These are phyloP conservation scores for Kwoniella botswanensis DNA, from an alignment of 768 basidiomycete species.

Conservation along the genomic window DNA sequence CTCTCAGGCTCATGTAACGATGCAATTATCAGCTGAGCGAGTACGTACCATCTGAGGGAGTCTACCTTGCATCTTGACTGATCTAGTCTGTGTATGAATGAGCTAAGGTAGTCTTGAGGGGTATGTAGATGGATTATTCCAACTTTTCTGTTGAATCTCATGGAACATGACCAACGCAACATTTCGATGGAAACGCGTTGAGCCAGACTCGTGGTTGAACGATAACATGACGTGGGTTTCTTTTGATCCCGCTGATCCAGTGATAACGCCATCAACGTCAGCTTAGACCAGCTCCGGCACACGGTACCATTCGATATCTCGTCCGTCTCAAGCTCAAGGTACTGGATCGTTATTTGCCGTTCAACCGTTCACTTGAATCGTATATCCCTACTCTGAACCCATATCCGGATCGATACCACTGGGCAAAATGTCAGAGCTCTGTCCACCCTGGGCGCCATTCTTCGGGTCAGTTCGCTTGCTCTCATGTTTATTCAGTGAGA, in stretches of 20 bases:
- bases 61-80: conserved; percentile 50
- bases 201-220: conserved; percentile 9
- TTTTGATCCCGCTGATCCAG: conserved; percentile 9
- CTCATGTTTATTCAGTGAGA: not conserved
- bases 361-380: not conserved
- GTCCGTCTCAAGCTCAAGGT: not conserved
- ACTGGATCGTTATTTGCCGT: not conserved
- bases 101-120: not conserved
- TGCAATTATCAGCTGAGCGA: not conserved
- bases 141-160: conserved; percentile 14
- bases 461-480: conserved; percentile 66
- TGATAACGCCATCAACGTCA: conserved; percentile 3
- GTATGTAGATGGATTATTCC: not conserved
- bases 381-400: not conserved
- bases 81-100: not conserved
- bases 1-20: not conserved
- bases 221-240: conserved; percentile 26
- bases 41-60: conserved; percentile 53
- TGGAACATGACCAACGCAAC: conserved; percentile 16
- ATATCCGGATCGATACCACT: too few relatives aligned
- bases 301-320: not conserved
- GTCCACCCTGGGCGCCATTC: conserved; percentile 95
- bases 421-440: conserved; percentile 60
- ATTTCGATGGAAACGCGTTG: conserved; percentile 7
- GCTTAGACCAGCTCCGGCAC: not conserved